These are phyloP conservation scores for Hymenotorrendiella dingleyae DNA, from an alignment of 2,329 filamentous ascomycete species.

Conservation along the genomic window DNA sequence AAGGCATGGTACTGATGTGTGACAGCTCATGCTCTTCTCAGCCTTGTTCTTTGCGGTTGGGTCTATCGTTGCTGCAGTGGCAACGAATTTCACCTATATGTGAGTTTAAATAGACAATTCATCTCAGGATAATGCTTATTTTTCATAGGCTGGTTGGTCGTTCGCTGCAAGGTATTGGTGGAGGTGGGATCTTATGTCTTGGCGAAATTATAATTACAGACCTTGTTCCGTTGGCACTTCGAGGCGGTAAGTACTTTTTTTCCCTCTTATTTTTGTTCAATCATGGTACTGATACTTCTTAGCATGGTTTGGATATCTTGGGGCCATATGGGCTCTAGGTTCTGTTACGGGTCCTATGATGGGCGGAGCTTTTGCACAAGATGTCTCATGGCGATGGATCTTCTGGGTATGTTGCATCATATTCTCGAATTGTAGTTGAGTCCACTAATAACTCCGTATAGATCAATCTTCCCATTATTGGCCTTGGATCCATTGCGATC, in stretches of 20 bases:
- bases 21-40: conserved; percentile 19
- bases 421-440: too few species aligned
- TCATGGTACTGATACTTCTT: not conserved
- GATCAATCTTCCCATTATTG: conserved; percentile 29
- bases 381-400: conserved; percentile 54
- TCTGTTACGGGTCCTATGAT: conserved; percentile 46
- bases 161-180: conserved; percentile 44
- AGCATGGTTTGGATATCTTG: conserved; percentile 32
- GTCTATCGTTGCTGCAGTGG: conserved; percentile 33
- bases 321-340: conserved; percentile 47
- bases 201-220: conserved; percentile 42
- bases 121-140: not conserved
- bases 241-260: conserved; percentile 29
- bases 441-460: too few species aligned
- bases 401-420: too few species aligned
- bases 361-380: conserved; percentile 48
- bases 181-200: conserved; percentile 43
- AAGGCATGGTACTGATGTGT: not conserved
- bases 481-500: conserved; percentile 20
- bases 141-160: conserved; percentile 32
- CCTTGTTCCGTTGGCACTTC: conserved; percentile 37
- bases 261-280: conserved; percentile 7
- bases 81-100: conserved; percentile 33
- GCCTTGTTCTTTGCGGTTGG: conserved; percentile 35
- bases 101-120: conserved; percentile 11